Evolutionary conservation across 371 early-diverging fungal species (phyloP).

Genomic region (Paraphysoderma sedebokerense): DNA sequence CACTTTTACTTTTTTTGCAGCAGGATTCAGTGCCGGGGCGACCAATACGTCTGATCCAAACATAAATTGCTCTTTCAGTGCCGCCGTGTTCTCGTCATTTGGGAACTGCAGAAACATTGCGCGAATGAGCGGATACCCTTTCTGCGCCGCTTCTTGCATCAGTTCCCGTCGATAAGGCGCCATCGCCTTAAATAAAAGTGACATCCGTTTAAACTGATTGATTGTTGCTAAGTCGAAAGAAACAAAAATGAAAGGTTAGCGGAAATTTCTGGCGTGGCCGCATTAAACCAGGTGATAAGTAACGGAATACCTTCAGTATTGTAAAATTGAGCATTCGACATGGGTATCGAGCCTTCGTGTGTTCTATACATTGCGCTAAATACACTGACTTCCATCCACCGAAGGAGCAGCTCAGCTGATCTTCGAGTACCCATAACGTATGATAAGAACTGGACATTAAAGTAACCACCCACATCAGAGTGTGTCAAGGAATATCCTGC

Average conservation of each 20-base stretch:
- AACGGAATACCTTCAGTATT: slow-evolving; percentile 20
- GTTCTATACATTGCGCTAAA: slow-evolving; percentile 26
- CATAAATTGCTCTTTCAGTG: no score
- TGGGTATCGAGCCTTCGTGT: slow-evolving; percentile 25
- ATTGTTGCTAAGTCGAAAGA: no score
- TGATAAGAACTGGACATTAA: slow-evolving; percentile 11
- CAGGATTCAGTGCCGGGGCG: no score
- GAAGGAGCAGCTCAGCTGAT: slow-evolving; percentile 17
- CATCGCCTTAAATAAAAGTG: slow-evolving; percentile 8
- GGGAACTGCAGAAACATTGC: slow-evolving; percentile 30
- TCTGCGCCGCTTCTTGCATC: slow-evolving; percentile 21
- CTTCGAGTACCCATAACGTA: slow-evolving; percentile 18
- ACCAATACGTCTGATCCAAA: no score
- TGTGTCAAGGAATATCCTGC: slow-evolving; percentile 26
- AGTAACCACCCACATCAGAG: slow-evolving; percentile 29
- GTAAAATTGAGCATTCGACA: slow-evolving; percentile 30
- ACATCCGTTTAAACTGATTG: slow-evolving; percentile 4
- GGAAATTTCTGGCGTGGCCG: no score
- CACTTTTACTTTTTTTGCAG: no score
- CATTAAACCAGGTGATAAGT: no score
- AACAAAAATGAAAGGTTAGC: no score
- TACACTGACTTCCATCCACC: slow-evolving; percentile 35
- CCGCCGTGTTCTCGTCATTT: slow-evolving; percentile 15
- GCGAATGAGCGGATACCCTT: slow-evolving; percentile 30
- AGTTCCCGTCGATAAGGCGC: slow-evolving; percentile 17